Conservation (phyloP, 1,284 basidiomycete genomes). For the Pseudozyma flocculosa region DNA sequence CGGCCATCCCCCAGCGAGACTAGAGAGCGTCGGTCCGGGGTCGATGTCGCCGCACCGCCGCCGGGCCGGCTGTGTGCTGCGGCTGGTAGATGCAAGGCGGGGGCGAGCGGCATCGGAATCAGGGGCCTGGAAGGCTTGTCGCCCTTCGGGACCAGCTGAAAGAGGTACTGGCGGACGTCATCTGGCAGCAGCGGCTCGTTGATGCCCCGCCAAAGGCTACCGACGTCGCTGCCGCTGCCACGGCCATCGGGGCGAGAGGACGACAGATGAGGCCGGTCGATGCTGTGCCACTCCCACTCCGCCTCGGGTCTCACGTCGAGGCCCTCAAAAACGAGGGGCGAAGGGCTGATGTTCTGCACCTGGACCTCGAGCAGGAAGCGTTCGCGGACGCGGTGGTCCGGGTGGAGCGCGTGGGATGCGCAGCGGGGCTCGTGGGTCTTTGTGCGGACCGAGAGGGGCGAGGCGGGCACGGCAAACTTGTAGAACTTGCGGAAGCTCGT, state of each 20-base stretch:
- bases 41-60: no score
- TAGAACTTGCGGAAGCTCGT: slow-evolving; percentile 52
- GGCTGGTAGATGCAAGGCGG: neutral
- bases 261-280: slow-evolving; percentile 35
- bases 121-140: neutral
- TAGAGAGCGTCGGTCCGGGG: no score
- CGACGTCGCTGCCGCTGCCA: no score
- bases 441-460: slow-evolving; percentile 51
- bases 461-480: slow-evolving; percentile 37
- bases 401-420: slow-evolving; percentile 16
- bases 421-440: slow-evolving; percentile 47
- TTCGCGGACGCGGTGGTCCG: slow-evolving; percentile 18
- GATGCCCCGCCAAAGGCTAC: slow-evolving; percentile 18
- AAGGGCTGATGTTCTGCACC: slow-evolving; percentile 45
- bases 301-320: slow-evolving; percentile 27
- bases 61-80: neutral
- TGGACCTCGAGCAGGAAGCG: slow-evolving; percentile 55
- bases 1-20: no score
- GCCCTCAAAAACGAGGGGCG: slow-evolving; percentile 31
- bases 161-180: slow-evolving; percentile 52
- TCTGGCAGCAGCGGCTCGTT: slow-evolving; percentile 35
- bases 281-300: slow-evolving; percentile 20
- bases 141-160: slow-evolving; percentile 12
- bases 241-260: no score
- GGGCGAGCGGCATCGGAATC: neutral